A percentile compares a stretch with the other conserved stretches of the same genome.
Conservation (phyloP, 164 flowering plant genomes). For the Magnolia changhungtana region DNA sequence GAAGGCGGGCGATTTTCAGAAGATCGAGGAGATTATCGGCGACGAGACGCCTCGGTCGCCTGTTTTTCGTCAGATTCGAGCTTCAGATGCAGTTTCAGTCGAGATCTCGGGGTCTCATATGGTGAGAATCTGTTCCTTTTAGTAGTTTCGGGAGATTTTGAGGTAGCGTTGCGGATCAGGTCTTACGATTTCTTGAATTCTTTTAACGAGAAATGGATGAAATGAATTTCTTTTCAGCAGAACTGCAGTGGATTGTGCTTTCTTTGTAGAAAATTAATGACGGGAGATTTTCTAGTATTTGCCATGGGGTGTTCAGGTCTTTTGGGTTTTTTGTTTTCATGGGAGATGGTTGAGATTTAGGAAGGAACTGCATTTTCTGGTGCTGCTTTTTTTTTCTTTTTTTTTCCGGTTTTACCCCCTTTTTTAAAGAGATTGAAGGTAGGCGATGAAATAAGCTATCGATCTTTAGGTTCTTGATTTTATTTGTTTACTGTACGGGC, state of each 20-base stretch:
- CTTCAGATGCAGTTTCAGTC: background rate
- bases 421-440: too few relatives aligned
- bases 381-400: too few relatives aligned
- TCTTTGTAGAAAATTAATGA: background rate
- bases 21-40: constrained; percentile 6
- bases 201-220: background rate
- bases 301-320: too few relatives aligned
- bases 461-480: too few relatives aligned
- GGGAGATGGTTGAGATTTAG: too few relatives aligned
- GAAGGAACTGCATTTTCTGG: too few relatives aligned
- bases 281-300: background rate
- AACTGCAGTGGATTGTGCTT: background rate
- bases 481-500: too few relatives aligned
- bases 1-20: background rate
- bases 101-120: background rate
- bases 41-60: background rate
- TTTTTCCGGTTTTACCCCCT: too few relatives aligned
- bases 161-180: too few relatives aligned
- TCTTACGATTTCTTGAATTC: too few relatives aligned
- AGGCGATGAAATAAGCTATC: too few relatives aligned
- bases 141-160: background rate
- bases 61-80: background rate
- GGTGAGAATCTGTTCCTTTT: constrained; percentile 2
- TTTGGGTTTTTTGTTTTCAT: too few relatives aligned
- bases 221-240: background rate